A percentile compares a stretch with the other conserved stretches of the same genome.
Conservation (phyloP, 495 filamentous ascomycete genomes). For the Trichoderma erinaceum region DNA sequence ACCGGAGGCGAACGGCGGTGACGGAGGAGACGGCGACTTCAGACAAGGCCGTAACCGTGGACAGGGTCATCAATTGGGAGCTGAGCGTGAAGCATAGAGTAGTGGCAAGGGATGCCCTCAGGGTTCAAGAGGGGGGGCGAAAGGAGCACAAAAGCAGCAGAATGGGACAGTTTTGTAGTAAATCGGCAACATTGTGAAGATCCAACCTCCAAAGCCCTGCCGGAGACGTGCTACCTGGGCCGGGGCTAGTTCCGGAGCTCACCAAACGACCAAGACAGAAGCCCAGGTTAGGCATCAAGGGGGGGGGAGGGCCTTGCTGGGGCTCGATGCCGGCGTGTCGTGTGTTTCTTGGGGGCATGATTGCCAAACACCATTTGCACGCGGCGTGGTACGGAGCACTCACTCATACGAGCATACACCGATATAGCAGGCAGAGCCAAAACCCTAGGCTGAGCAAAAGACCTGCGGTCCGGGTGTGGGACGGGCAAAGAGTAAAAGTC, state of each 20-base stretch:
- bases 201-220: constrained; percentile 7
- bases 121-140: background rate
- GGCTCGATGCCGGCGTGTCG: background rate
- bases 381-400: constrained; percentile 10
- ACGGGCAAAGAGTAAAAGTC: constrained; percentile 7
- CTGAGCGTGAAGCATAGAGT: background rate
- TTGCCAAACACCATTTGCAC: constrained; percentile 11
- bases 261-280: constrained; percentile 12
- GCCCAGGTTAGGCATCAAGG: constrained; percentile 14
- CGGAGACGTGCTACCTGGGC: constrained; percentile 7
- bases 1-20: constrained; percentile 8
- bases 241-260: constrained; percentile 6
- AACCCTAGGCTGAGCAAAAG: background rate
- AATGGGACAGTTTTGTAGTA: constrained; percentile 9
- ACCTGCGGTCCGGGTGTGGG: constrained; percentile 8
- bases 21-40: constrained; percentile 17
- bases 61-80: constrained; percentile 1
- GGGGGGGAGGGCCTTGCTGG: constrained; percentile 6
- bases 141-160: background rate
- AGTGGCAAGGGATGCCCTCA: background rate
- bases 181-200: constrained; percentile 9
- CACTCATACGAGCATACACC: constrained; percentile 14
- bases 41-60: background rate
- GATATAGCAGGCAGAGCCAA: background rate
- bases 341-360: background rate